Base-by-base conservation (phyloP, 1,284 basidiomycete genomes). In the Thecaphora frezii region DNA sequence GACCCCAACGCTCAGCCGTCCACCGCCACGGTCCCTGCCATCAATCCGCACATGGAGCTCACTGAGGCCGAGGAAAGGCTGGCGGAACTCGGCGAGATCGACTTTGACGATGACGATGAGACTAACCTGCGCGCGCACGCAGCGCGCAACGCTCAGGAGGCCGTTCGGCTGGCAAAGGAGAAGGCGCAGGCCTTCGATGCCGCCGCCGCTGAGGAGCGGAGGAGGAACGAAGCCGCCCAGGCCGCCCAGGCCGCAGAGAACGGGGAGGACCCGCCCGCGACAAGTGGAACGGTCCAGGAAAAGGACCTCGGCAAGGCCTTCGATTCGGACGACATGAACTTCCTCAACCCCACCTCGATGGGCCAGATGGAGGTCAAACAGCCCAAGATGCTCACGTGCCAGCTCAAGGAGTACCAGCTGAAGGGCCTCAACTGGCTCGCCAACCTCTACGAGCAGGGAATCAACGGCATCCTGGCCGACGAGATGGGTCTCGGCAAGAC, bases 361-460 rank as follows among this genome's bases (percentile, higher is more conserved):
- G 76, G 76, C 39, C 89, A 85, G 51, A 92, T 91, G 36, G 87
- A 88, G 30, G 82, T 94, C 74, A 86, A 86, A 28, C 96, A 99
- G 79, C 96, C 96, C 21, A 89, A 88, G 81, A 96, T 98, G 89
- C 84, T 99, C 61, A 93, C 92, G 85, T 92, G 93, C 16, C 90
- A 93, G 69, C 83, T 99, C 53, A 99, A 99, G 81, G 96, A 98
- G 80, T 99, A 98, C 79, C 96, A 99, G 80, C 82, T 98, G 66
- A 98, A 98, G 79, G 96, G 96, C 69, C 83, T 99, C 46, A 98
- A 97, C 64, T 99, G 96, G 96, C 84, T 99, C 22, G 96, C 89
- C 28, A 97, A 94, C 23, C 82, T 99, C 41, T 99, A 98, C 79
- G 96, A 98, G 80, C 94, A 98, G 80, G 96, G 96, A 48, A 98